A percentile compares a stretch with the other conserved stretches of the same genome.
These are phyloP conservation scores for Fusarium ambrosium DNA, from an alignment of 2,329 filamentous ascomycete genomes.

Conservation along the genomic window DNA sequence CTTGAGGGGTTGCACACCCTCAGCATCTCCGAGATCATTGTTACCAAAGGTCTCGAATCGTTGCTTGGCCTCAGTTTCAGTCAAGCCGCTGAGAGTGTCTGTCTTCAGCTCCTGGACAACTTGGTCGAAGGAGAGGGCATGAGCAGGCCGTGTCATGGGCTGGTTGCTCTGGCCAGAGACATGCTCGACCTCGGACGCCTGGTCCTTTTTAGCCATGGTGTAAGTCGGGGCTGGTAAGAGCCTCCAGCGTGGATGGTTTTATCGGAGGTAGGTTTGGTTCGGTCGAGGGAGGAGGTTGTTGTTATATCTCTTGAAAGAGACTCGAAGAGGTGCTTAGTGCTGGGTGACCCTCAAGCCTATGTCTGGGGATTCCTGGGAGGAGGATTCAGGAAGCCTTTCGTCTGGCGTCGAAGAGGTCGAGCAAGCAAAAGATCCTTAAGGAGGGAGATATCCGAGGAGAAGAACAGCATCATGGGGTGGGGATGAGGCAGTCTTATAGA, in stretches of 20 bases:
- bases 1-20: slow-evolving; percentile 67
- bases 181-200: slow-evolving; percentile 37
- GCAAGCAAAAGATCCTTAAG: slow-evolving; percentile 35
- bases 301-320: slow-evolving; percentile 13
- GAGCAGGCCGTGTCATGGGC: slow-evolving; percentile 67
- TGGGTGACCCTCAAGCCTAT: slow-evolving; percentile 31
- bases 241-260: slow-evolving; percentile 31
- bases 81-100: slow-evolving; percentile 67
- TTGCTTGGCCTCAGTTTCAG: slow-evolving; percentile 62
- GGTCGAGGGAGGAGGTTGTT: slow-evolving; percentile 5
- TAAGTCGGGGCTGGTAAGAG: slow-evolving; percentile 22
- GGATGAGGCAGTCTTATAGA: slow-evolving; percentile 45
- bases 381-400: slow-evolving; percentile 42
- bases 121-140: slow-evolving; percentile 63
- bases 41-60: slow-evolving; percentile 68
- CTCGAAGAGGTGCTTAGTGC: slow-evolving; percentile 1
- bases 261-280: slow-evolving; percentile 5
- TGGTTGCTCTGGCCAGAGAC: slow-evolving; percentile 53
- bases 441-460: slow-evolving; percentile 16
- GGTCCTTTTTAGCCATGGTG: slow-evolving; percentile 42
- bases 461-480: slow-evolving; percentile 23
- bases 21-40: slow-evolving; percentile 66
- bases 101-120: slow-evolving; percentile 67
- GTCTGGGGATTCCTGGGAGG: slow-evolving; percentile 39
- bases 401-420: slow-evolving; percentile 35